Base-by-base conservation (phyloP, 2,329 filamentous ascomycete genomes). In the Cyphellophora europaea region DNA sequence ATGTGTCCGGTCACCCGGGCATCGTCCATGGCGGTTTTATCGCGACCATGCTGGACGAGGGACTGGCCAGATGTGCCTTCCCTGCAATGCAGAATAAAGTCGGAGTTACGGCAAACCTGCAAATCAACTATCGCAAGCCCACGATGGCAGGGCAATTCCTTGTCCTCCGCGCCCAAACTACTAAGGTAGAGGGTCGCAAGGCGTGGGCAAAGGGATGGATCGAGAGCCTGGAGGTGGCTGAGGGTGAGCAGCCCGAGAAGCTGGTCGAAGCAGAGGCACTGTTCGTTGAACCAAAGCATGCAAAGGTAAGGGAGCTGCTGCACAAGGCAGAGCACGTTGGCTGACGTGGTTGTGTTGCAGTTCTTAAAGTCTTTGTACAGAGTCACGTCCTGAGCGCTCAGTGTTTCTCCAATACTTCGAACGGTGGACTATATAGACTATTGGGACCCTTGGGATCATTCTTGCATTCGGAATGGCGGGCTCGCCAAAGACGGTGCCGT, bases 1-100 rank as follows among this genome's bases (percentile, higher is more conserved):
- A 84, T 49, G 65, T 96, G 27, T 95, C 86, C 54, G 89, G 89
- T 2, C 88, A 96, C 57, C 83, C 85, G 5, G 86, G 83, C 3
- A 85, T 96, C 43, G 74, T 95, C 5, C 91, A 96, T 56, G 89
- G 89, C 33, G 89, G 89, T 0, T 65, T 94, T 45, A 66, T 96
- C 37, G 89, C 89, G n/a, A 95, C 89, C 10, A 71, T 96, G 55
- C 66, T 96, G 35, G 89, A 96, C 54, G 89, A 96, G 58, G 86
- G 85, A 0, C 66, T 96, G 28, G 89, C 83, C 19, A 71, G 86
- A 36, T 93, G 85, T 58, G 93, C 84, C 54, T 94, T 96, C 59
- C 78, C 77, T 4, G 86, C 85, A 15, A 67, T 96, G 52, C 89
- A 89, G 18, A 85, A 89, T 54, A 83, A 86, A 48, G 74, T 91